phyloP scores from a whole-genome alignment of 2,329 filamentous ascomycete genomes.

The Trichoderma sp. region DNA sequence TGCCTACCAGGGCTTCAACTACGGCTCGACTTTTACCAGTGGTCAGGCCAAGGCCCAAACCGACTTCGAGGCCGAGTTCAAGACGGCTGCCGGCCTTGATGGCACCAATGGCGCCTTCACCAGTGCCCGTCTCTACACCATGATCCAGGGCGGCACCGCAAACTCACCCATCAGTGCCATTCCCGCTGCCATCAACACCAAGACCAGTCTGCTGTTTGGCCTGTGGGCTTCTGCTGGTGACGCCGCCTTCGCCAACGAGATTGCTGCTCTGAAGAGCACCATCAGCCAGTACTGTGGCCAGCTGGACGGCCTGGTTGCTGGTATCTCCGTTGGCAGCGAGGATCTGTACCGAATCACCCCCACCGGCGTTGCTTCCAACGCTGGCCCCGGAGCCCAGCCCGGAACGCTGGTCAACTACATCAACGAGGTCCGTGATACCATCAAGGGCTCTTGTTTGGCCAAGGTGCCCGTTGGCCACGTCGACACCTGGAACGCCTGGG shows the following conservation, averaged over 20 bases:
- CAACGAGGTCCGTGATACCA: constrained; percentile 62
- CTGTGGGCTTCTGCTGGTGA: constrained; percentile 77
- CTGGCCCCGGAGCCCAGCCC: constrained; percentile 64
- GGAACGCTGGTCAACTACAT: constrained; percentile 69
- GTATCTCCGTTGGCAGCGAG: constrained; percentile 84
- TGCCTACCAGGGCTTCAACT: constrained; percentile 70
- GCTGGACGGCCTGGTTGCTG: constrained; percentile 69
- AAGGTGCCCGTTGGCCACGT: constrained; percentile 73
- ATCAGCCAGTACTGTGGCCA: constrained; percentile 67
- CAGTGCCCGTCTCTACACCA: constrained; percentile 74
- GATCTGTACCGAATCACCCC: constrained; percentile 80
- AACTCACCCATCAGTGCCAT: constrained; percentile 71
- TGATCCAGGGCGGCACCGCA: constrained; percentile 67
- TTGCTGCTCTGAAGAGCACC: constrained; percentile 69
- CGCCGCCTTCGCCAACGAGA: constrained; percentile 67
- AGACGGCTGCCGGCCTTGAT: constrained; percentile 61
- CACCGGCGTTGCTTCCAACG: constrained; percentile 64
- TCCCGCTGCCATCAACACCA: constrained; percentile 77
- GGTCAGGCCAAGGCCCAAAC: constrained; percentile 60
- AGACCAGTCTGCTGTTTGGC: constrained; percentile 77
- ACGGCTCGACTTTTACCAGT: constrained; percentile 63
- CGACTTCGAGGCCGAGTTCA: constrained; percentile 73
- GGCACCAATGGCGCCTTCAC: constrained; percentile 65
- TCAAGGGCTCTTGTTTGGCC: constrained; percentile 63
- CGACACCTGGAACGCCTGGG: constrained; percentile 83